These are phyloP conservation scores for Metschnikowia anglica DNA, from an alignment of 805 yeast genomes.

Conservation along the genomic window DNA sequence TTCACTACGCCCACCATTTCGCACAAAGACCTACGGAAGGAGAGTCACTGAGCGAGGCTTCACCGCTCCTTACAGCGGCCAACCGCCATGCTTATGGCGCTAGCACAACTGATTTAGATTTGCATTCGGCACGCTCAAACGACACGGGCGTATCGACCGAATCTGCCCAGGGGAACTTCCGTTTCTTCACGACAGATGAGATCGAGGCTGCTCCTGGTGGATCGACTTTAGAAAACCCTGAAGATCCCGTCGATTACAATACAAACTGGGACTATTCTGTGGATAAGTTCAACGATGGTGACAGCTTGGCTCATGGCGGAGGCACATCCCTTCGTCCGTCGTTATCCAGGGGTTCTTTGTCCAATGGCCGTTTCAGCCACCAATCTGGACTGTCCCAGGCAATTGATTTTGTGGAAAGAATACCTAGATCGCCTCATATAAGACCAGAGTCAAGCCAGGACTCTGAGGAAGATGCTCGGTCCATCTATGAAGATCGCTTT, in stretches of 20 bases:
- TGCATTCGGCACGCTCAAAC: slow-evolving; percentile 35
- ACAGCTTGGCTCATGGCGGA: slow-evolving; percentile 3
- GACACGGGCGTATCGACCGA: slow-evolving; percentile 39
- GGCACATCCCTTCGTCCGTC: slow-evolving; percentile 11
- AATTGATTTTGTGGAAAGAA: slow-evolving; percentile 9
- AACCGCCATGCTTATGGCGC: slow-evolving; percentile 9
- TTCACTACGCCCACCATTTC: slow-evolving; percentile 67
- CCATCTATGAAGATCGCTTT: slow-evolving; percentile 27
- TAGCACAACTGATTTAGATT: slow-evolving; percentile 27
- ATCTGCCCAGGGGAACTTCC: slow-evolving; percentile 48
- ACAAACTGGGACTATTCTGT: slow-evolving; percentile 71
- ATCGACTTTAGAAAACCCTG: slow-evolving; percentile 65
- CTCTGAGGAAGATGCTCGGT: slow-evolving; percentile 12
- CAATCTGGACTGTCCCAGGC: slow-evolving; percentile 1
- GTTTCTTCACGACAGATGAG: slow-evolving; percentile 80
- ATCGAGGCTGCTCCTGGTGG: slow-evolving; percentile 87
- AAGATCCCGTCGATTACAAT: slow-evolving; percentile 64
- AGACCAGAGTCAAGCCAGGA: slow-evolving; percentile 4
- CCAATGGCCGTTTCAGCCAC: slow-evolving; percentile 1
- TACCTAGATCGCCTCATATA: slow-evolving; percentile 14
- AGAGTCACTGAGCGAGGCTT: slow-evolving; percentile 28
- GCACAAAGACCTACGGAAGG: slow-evolving; percentile 22
- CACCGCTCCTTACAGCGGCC: slow-evolving; percentile 34
- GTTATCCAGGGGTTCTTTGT: slow-evolving; percentile 5
- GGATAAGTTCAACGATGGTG: slow-evolving; percentile 39